phyloP scores from a whole-genome alignment of 192 early-diverging fungal genomes.

The Backusella westeae region DNA sequence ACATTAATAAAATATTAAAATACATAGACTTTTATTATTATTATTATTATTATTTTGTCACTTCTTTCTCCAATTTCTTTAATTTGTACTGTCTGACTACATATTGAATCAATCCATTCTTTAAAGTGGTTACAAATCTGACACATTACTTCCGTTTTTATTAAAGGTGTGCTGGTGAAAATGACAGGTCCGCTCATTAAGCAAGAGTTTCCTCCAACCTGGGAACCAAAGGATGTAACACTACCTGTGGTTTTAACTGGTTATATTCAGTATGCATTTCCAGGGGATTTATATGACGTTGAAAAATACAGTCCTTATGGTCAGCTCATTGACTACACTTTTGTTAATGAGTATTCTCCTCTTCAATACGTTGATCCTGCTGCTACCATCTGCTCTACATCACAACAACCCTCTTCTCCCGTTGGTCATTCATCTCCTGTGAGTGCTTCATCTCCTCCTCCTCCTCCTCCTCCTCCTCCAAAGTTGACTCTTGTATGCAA shows the following conservation, averaged over 20 bases:
- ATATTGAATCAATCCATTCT: neutral
- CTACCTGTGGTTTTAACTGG: neutral
- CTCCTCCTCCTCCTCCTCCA: neutral
- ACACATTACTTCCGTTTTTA: neutral
- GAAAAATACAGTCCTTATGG: neutral
- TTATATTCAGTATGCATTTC: neutral
- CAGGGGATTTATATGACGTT: neutral
- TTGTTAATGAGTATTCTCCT: neutral
- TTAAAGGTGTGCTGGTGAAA: neutral
- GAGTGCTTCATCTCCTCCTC: neutral
- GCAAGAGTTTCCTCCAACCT: neutral
- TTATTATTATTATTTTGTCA: neutral
- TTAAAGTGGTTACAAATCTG: neutral
- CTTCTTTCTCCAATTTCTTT: neutral
- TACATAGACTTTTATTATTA: neutral
- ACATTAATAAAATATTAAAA: constrained; percentile 5
- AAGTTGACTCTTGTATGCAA: neutral
- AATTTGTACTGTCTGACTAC: neutral
- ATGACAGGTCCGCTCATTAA: neutral
- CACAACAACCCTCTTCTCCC: neutral
- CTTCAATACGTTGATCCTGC: neutral
- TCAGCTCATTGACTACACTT: neutral
- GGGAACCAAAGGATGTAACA: neutral
- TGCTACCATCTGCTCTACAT: neutral
- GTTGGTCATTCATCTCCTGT: neutral